Base-by-base conservation (phyloP, 768 basidiomycete species). In the Macrolepiota albuminosa region DNA sequence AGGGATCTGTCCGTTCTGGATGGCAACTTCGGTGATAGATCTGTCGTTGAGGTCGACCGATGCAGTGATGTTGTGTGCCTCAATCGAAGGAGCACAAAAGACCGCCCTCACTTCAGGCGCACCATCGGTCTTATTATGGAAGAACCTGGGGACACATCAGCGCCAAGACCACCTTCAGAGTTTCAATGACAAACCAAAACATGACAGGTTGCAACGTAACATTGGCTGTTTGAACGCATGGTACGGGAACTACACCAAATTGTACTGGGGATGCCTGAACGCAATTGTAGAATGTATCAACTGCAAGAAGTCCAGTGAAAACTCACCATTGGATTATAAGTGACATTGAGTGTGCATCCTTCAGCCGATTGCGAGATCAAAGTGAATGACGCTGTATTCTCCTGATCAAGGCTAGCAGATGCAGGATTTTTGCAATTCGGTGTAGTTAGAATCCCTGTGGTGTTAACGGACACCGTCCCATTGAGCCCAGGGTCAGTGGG, bases 81-180 rank as follows among this genome's bases (percentile, higher is more conserved):
- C 61, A 50, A 89, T 79, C 2, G 68, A 73, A 4, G 87, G 86
- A 11, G 69, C 63, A 65, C 88, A 89, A 62, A 88, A 87, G 7
- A 88, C 76, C 3, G 77, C 77, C 55, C 76, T 74, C 0, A 77
- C 81, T 59, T 83, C 73, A 13, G 73, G 68, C 26, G 61, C 71
- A 18, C 69, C 64, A 47, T 74, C 67, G 18, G 63, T 53, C 36
- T 62, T 63, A 6, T 57, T 59, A 56, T 81, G 74, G 67, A 77
- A 87, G 67, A 68, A 78, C 77, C 78, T 69, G 57, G 29, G 51
- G 69, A 54, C 36, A 54, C 11, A 52, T 61, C 13, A 59, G 46
- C 40, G 7, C 24, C 14, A 7, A 3, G 34, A 24, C n/a, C 11
- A 43, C 33, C 18, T n/a, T 36, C 2, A 24, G n/a, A 46, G 34